Conservation (phyloP, 1,284 basidiomycete genomes). For the Inonotus hispidus region DNA sequence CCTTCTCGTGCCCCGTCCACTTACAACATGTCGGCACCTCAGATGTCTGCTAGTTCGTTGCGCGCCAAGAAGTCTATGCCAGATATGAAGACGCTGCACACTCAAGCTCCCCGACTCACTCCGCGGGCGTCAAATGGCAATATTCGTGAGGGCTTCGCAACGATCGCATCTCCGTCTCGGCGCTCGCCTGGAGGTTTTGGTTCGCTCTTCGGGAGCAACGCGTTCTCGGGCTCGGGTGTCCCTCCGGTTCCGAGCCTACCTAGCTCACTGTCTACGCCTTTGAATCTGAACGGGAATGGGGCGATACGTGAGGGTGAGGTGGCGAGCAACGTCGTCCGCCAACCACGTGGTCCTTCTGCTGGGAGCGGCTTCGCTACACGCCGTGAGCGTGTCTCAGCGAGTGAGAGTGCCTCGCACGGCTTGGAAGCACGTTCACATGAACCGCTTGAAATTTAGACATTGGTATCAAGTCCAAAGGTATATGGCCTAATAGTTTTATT, state of each 20-base stretch:
- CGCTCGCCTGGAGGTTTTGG: constrained; percentile 65
- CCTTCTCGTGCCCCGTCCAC: constrained; percentile 71
- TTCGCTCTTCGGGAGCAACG: constrained; percentile 54
- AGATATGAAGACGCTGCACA: constrained; percentile 80
- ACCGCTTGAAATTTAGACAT: constrained; percentile 69
- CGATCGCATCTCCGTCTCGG: constrained; percentile 75
- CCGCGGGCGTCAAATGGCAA: constrained; percentile 87
- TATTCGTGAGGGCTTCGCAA: constrained; percentile 87
- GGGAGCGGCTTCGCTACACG: constrained; percentile 63
- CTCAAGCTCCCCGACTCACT: constrained; percentile 72
- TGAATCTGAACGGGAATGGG: constrained; percentile 35
- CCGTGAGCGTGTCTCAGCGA: constrained; percentile 51
- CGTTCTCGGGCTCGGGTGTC: constrained; percentile 38
- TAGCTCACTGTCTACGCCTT: constrained; percentile 41
- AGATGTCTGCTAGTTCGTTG: constrained; percentile 47
- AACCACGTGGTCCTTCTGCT: constrained; percentile 70
- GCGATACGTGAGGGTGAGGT: constrained; percentile 31
- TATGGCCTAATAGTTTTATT: neutral
- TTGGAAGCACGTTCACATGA: constrained; percentile 79
- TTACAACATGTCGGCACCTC: constrained; percentile 50
- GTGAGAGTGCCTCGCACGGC: constrained; percentile 49
- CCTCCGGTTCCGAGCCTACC: constrained; percentile 78
- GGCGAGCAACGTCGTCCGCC: constrained; percentile 64
- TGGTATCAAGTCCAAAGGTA: neutral
- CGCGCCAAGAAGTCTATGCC: constrained; percentile 97